Evolutionary conservation across 345 rosid genomes (phyloP), one percentile per base, ranked within the genome.

Genomic region (Populus simonii): DNA sequence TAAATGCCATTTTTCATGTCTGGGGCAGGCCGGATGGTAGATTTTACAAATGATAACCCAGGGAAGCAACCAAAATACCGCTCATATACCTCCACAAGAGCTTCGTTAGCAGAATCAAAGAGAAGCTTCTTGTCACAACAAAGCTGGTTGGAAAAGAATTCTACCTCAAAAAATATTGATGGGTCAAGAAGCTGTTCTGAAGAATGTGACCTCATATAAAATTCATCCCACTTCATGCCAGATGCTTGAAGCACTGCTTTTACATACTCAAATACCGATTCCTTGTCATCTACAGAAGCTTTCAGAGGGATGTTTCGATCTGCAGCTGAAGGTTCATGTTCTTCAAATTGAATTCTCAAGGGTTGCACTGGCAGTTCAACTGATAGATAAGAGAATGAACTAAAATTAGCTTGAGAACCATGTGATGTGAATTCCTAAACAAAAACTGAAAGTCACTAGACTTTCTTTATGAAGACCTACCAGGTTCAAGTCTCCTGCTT

Each of bases 81-180:
- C 25, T 74, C 87, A 61, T 88, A 89, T 55, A 91, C 75, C 83
- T 91, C 94, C 83, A 82, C 61, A 61, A 96, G 92, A 85, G 86
- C 93, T 81, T 96, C 99, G 11, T 91, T 90, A 72, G 90, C 87
- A 75, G 92, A 89, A 82, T 93, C 92, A 35, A 90, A 91, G 68
- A 93, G 88, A 66, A 92, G 90, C 71, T 85, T 82, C 74, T 84
- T 80, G 41, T 85, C 88, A n/a, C 8, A 62, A 78, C 92, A 89
- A 76, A 88, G 83, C 55, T 82, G 82, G 87, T 82, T 88, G 18
- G 90, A 78, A 47, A 76, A 88, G 88, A 90, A 89, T 71, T 88
- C 86, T 47, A 87, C 78, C 74, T 89, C 91, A 35, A 84, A 82
- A 71, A 80, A 73, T 77, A 91, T 70, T 51, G 92, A 88, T 43